Evolutionary conservation across 495 filamentous ascomycete species (phyloP), one percentile per base, ranked within the genome.

Genomic region (Hypoxylon crocopeplum): DNA sequence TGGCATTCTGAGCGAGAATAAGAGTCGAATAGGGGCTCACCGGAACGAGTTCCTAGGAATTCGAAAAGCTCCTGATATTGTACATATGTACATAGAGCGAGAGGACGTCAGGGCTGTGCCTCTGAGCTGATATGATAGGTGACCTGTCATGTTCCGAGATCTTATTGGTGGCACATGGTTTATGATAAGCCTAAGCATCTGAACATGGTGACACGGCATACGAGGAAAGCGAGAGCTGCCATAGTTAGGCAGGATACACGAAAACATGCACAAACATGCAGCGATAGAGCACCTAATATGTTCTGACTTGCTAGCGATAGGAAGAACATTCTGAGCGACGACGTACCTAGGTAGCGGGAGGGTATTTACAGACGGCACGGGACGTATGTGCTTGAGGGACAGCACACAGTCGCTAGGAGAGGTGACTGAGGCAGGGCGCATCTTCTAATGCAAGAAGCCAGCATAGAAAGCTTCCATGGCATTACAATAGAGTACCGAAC

Each of bases 311-410:
- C 34, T 41, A 19, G 27, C 39, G 36, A 51, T 13, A 32, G 33
- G 25, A 7, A 22, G 36, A 38, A n/a, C n/a, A n/a, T n/a, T n/a
- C 13, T 47, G 48, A 39, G 40, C 40, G 17, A 58, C 37, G 30
- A 40, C 15, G 25, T 30, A 29, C 25, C 5, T 29, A 29, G 25
- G 5, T 29, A 41, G 22, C 42, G 60, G 60, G 54, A 64, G 54
- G 53, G 48, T 55, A 46, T 58, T 42, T 29, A 39, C 48, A 41
- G 48, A 33, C 60, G 60, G 54, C 38, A 64, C 55, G 48, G 48
- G 38, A 46, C 53, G 48, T 16, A 48, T 48, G 37, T 44, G 54
- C 48, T 16, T 53, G 13, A 38, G 40, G 48, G 30, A 21, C 40
- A 38, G 40, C 40, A 38, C 13, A 39, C 24, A 47, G 22, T 33